phyloP scores from a whole-genome alignment of 257 asterid genomes.

The Fraxinus cuspidata region DNA sequence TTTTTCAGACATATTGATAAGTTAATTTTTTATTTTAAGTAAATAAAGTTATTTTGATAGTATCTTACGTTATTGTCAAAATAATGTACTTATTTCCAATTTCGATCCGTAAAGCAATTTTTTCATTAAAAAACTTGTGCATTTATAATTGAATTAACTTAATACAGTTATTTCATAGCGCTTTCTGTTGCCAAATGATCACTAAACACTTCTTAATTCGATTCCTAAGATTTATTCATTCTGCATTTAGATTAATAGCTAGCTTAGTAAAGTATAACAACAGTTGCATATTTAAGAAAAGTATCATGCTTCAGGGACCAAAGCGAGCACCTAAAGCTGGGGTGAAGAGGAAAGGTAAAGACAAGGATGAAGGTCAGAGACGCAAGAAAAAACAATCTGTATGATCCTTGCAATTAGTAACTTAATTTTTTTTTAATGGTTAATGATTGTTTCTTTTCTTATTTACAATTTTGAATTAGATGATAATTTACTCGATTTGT shows the following conservation, averaged over 20 bases:
- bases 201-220: not conserved
- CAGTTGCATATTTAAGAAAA: constrained; percentile 9
- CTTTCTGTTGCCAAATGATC: not conserved
- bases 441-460: not conserved
- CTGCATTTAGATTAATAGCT: not conserved
- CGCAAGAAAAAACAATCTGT: constrained; percentile 32
- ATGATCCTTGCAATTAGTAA: not conserved
- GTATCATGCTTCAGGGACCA: constrained; percentile 49
- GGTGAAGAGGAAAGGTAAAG: constrained; percentile 62
- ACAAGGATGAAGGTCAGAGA: constrained; percentile 35
- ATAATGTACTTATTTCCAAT: too few species aligned
- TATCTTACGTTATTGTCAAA: not conserved
- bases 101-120: not conserved
- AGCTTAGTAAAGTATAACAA: not conserved
- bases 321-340: constrained; percentile 53
- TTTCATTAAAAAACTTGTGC: not conserved
- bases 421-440: not conserved
- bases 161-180: not conserved
- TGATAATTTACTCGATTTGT: not conserved
- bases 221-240: not conserved
- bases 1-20: too few species aligned
- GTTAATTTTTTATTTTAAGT: too few species aligned
- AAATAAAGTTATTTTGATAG: too few species aligned
- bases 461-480: not conserved
- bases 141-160: not conserved